Base-by-base conservation (phyloP, 495 filamentous ascomycete species). In the Podospora sp. region DNA sequence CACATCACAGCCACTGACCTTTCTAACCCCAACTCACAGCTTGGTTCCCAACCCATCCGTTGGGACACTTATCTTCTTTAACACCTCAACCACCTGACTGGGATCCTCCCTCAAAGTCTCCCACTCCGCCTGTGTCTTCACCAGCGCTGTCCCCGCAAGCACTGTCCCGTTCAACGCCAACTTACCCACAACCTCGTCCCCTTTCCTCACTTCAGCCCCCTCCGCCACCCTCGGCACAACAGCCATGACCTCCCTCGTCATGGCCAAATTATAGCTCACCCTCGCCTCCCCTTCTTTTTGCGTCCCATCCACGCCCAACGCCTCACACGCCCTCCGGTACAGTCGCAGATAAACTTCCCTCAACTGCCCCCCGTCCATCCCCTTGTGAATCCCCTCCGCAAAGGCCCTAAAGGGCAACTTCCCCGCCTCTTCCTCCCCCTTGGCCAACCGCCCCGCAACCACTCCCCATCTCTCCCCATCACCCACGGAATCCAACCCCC, bases 241-340 rank as follows among this genome's bases (percentile, higher is more conserved):
- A 49, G 88, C 86, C 87, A 96, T 91, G 0, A 80, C 81, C 0
- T 77, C 77, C 18, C 84, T 81, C 4, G 91, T 94, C 83, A 96
- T 87, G 1, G 88, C 91, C 7, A 94, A 76, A 66, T 96, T 96
- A 73, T 96, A 94, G 73, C 89, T 90, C 36, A 94, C 89, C 9
- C 77, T 73, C 0, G 88, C 82, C 55, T 84, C 80, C 16, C 83
- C 85, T 20, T 80, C 75, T 6, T 36, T 61, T 14, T 57, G 53
- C 25, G 36, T 60, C 53, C 26, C 60, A 14, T 67, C 26, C 33
- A 58, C 46, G 56, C 71, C 71, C 58, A 67, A 27, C 60, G 26
- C 73, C 25, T 61, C 68, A 50, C 73, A 76, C 2, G 88, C 89
- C 27, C 76, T 77, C 29, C 79, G 71, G 70, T 92, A 91, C 26